A percentile compares a stretch with the other conserved stretches of the same genome.
Evolutionary conservation across 495 filamentous ascomycete species (phyloP).

Genomic region (Penicillium verhagenii): DNA sequence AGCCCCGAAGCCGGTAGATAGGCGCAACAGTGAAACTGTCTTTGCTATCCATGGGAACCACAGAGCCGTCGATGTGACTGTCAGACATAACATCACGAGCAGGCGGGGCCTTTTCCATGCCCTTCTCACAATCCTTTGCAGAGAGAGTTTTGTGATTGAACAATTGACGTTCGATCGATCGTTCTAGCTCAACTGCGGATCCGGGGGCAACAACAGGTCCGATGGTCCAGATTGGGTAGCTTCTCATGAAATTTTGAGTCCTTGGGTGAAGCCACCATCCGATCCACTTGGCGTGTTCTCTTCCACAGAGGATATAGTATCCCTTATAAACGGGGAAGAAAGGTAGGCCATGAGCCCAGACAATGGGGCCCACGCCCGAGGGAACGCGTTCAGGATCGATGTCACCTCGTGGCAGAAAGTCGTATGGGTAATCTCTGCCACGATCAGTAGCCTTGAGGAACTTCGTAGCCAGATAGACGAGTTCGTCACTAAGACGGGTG

Average conservation of each 20-base stretch:
- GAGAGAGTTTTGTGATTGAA: background rate
- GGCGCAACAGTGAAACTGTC: constrained; percentile 1
- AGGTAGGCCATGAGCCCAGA: constrained; percentile 25
- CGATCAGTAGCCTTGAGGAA: background rate
- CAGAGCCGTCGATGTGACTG: constrained; percentile 4
- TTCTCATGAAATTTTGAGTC: background rate
- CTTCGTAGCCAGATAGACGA: constrained; percentile 25
- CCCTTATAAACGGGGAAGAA: constrained; percentile 23
- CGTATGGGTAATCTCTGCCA: constrained; percentile 14
- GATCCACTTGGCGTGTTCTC: constrained; percentile 8
- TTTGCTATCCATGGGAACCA: background rate
- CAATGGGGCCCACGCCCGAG: constrained; percentile 9
- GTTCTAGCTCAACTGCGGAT: constrained; percentile 4
- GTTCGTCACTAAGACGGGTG: constrained; percentile 22
- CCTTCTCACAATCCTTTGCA: background rate
- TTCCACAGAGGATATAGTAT: constrained; percentile 24
- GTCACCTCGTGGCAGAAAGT: constrained; percentile 12
- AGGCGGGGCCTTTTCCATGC: background rate
- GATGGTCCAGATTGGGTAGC: constrained; percentile 13
- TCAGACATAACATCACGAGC: constrained; percentile 12
- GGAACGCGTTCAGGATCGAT: constrained; percentile 17
- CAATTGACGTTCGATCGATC: constrained; percentile 13
- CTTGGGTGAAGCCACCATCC: constrained; percentile 4
- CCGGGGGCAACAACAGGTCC: constrained; percentile 19
- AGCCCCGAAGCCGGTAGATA: constrained; percentile 8